phyloP scores from a whole-genome alignment of 2,329 filamentous ascomycete genomes.

The Diaporthe eres region DNA sequence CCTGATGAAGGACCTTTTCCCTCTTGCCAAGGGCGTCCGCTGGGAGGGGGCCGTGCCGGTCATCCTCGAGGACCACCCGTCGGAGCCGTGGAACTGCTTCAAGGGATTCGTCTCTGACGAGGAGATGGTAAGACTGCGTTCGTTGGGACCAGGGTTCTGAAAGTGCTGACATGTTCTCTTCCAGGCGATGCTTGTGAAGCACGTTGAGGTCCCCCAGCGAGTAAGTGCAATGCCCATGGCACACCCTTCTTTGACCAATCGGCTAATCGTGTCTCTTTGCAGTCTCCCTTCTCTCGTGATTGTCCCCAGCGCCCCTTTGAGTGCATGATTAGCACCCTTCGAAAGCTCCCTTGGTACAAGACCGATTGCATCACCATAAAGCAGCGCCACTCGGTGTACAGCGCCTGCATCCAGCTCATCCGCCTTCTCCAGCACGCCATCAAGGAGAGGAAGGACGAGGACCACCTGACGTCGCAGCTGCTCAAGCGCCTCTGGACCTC shows the following conservation, averaged over 20 bases:
- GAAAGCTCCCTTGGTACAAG: conserved; percentile 75
- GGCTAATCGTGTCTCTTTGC: conserved; percentile 12
- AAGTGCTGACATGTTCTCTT: not conserved
- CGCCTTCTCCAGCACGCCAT: conserved; percentile 60
- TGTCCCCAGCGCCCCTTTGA: conserved; percentile 77
- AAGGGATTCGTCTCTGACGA: conserved; percentile 73
- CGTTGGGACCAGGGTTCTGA: not conserved
- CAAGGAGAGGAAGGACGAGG: conserved; percentile 53
- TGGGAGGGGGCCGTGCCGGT: conserved; percentile 66
- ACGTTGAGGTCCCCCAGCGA: conserved; percentile 73
- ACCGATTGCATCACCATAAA: conserved; percentile 69
- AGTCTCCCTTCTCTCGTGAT: conserved; percentile 72
- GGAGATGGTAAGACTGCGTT: conserved; percentile 61
- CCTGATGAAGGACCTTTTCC: conserved; percentile 75
- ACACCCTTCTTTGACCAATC: conserved; percentile 16
- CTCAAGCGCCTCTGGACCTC: conserved; percentile 66
- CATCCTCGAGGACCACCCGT: conserved; percentile 53
- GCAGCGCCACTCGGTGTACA: conserved; percentile 68
- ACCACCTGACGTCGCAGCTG: conserved; percentile 67
- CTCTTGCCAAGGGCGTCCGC: conserved; percentile 66
- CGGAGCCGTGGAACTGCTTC: conserved; percentile 66
- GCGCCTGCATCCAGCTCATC: conserved; percentile 65
- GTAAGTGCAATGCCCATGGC: conserved; percentile 60
- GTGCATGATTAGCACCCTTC: conserved; percentile 74
- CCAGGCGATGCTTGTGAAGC: conserved; percentile 70